phyloP scores from a whole-genome alignment of 2,329 filamentous ascomycete genomes.

The Claviceps pazoutovae region DNA sequence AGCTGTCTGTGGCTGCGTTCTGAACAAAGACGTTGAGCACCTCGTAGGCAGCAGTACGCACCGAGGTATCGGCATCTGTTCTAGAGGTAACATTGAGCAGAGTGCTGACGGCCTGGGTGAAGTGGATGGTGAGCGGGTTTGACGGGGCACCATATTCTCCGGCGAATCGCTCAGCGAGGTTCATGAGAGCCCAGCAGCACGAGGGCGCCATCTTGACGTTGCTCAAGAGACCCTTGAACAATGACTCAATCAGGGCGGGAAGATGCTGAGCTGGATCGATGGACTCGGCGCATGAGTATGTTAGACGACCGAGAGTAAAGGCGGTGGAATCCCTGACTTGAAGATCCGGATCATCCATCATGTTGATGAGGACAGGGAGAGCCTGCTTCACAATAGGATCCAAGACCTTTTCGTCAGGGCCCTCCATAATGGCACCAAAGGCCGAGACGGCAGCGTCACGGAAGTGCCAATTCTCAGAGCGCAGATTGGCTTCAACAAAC shows the following conservation, averaged over 20 bases:
- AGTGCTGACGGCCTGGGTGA: slow-evolving; percentile 79
- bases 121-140: slow-evolving; percentile 82
- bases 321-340: slow-evolving; percentile 94
- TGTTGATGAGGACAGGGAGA: slow-evolving; percentile 73
- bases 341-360: slow-evolving; percentile 81
- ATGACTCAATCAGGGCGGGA: slow-evolving; percentile 68
- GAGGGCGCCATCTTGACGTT: slow-evolving; percentile 95
- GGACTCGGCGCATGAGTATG: slow-evolving; percentile 79
- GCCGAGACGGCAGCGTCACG: slow-evolving; percentile 93
- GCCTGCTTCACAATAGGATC: slow-evolving; percentile 94
- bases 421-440: slow-evolving; percentile 98
- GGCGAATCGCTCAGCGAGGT: slow-evolving; percentile 88
- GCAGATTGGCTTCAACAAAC: slow-evolving; percentile 86
- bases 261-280: slow-evolving; percentile 79
- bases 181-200: slow-evolving; percentile 99
- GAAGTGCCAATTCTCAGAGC: slow-evolving; percentile 84
- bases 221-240: slow-evolving; percentile 81
- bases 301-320: slow-evolving; percentile 90
- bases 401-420: slow-evolving; percentile 81
- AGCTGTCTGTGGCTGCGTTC: slow-evolving; percentile 76
- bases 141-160: slow-evolving; percentile 63
- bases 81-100: slow-evolving; percentile 77
- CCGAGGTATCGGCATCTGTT: slow-evolving; percentile 68
- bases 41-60: slow-evolving; percentile 92
- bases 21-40: slow-evolving; percentile 90